Conservation (phyloP, 306 rosid species). For the Dryas drummondii region DNA sequence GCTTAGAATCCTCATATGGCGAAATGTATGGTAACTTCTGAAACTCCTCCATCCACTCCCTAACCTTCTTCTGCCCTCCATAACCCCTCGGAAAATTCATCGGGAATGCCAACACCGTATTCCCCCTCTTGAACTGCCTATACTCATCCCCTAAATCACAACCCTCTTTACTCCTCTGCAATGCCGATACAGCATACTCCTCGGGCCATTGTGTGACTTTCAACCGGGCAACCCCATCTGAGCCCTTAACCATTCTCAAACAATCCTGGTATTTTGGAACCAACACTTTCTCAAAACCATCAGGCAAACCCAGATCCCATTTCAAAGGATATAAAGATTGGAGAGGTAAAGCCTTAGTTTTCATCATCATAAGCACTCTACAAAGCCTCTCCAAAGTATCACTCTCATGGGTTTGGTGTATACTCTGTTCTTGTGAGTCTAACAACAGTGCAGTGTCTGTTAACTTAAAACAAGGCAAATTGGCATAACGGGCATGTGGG, state of each 20-base stretch:
- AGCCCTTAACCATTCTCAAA: constrained; percentile 50
- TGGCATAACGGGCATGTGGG: constrained; percentile 76
- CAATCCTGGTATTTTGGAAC: constrained; percentile 56
- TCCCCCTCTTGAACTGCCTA: constrained; percentile 71
- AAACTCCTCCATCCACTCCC: constrained; percentile 90
- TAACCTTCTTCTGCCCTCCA: constrained; percentile 79
- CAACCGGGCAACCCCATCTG: constrained; percentile 47
- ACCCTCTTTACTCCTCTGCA: constrained; percentile 61
- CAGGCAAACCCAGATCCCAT: constrained; percentile 91
- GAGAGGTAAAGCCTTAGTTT: constrained; percentile 44
- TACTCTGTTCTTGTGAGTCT: constrained; percentile 55
- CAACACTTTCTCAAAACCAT: constrained; percentile 59
- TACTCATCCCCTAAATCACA: constrained; percentile 42
- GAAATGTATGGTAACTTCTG: constrained; percentile 82
- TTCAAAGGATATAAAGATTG: constrained; percentile 56
- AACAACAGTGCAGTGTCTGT: constrained; percentile 67
- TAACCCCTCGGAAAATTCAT: constrained; percentile 89
- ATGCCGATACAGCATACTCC: constrained; percentile 64
- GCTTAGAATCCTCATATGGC: constrained; percentile 63
- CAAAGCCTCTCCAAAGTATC: constrained; percentile 57
- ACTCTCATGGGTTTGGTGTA: constrained; percentile 51
- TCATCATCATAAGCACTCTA: constrained; percentile 77
- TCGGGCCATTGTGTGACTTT: constrained; percentile 53
- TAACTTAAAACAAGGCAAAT: constrained; percentile 66
- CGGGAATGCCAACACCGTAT: constrained; percentile 59